Percentiles rank a stretch among this genome's conserved stretches.
These are phyloP conservation scores for Kwoniella dejecticola DNA, from an alignment of 768 basidiomycete genomes.

Conservation along the genomic window DNA sequence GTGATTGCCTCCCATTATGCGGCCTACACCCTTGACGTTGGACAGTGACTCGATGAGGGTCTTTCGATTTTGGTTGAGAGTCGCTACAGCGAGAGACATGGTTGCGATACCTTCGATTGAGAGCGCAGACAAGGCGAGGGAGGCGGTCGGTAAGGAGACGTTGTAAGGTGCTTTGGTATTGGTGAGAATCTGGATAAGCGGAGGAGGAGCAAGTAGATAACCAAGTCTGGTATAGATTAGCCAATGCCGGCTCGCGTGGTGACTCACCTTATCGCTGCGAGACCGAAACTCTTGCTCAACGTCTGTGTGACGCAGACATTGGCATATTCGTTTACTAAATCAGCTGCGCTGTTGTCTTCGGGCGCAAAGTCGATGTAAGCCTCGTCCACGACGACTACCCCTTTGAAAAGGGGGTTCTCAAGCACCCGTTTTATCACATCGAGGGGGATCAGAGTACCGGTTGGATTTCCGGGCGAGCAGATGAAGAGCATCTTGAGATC, in stretches of 20 bases:
- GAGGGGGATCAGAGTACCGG: conserved; percentile 81
- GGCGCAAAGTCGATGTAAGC: conserved; percentile 94
- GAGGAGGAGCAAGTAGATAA: conserved; percentile 83
- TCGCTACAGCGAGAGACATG: conserved; percentile 69
- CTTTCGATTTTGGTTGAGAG: conserved; percentile 65
- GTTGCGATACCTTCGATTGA: conserved; percentile 64
- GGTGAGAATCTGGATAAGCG: conserved; percentile 82
- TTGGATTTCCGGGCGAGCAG: conserved; percentile 96
- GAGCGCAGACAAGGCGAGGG: conserved; percentile 77
- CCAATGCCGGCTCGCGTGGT: not conserved
- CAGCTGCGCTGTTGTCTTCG: conserved; percentile 65
- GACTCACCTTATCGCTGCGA: conserved; percentile 87
- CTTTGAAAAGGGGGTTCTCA: conserved; percentile 79
- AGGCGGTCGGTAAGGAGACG: conserved; percentile 84
- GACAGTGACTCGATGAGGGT: conserved; percentile 62
- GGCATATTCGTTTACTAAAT: conserved; percentile 74
- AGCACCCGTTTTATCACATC: conserved; percentile 68
- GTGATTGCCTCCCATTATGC: conserved; percentile 74
- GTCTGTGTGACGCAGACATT: conserved; percentile 97
- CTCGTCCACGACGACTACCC: conserved; percentile 91
- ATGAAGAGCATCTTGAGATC: conserved; percentile 88
- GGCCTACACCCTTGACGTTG: conserved; percentile 60
- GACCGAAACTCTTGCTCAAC: conserved; percentile 90
- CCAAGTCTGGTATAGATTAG: conserved; percentile 69
- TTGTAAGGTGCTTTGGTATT: conserved; percentile 99